Base-by-base conservation (phyloP, 345 rosid species). In the Pistacia atlantica region DNA sequence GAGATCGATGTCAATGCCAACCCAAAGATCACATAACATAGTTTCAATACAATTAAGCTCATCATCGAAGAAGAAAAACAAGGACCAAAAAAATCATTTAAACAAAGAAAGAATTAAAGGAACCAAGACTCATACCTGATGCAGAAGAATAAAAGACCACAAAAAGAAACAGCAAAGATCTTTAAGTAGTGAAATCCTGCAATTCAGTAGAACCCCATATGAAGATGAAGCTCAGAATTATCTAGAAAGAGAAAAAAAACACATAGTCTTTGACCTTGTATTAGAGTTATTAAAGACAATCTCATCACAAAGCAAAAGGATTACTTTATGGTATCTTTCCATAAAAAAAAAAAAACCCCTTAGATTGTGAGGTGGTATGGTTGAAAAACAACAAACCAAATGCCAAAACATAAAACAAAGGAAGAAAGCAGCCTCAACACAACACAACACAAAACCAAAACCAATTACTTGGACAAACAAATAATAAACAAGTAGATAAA, bases 351-450 rank as follows among this genome's bases (percentile, higher is more conserved):
- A 35, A 65, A 45, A 33, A 65, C n/a, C n/a, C 11, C 22, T 71
- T 55, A 20, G 78, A 70, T 76, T 77, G 75, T 46, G 55, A 76
- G 68, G 81, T 84, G 86, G 86, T 78, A 64, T 56, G 59, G 76
- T 71, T 76, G 75, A 76, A 73, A 69, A 62, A 28, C 77, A 81
- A 72, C 78, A 75, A 85, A 76, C 73, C 77, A 68, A 17, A 67
- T 61, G 79, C 72, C 46, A 5, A 64, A 69, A 68, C 17, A 51
- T 38, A 77, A 80, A 12, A 54, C 71, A 73, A 59, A 31, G 4
- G 37, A 67, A 63, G 28, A 33, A 76, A 74, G 55, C 31, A 35
- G 75, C 66, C 63, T 73, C 5, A 78, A 48, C 33, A 31, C 33
- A 31, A 25, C 25, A 42, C 45, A 42, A 42, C 46, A 42, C 46